Evolutionary conservation across 352 stramenopile genomes (phyloP), one percentile per base, ranked within the genome.

Genomic region (Thalassiosira sp.): DNA sequence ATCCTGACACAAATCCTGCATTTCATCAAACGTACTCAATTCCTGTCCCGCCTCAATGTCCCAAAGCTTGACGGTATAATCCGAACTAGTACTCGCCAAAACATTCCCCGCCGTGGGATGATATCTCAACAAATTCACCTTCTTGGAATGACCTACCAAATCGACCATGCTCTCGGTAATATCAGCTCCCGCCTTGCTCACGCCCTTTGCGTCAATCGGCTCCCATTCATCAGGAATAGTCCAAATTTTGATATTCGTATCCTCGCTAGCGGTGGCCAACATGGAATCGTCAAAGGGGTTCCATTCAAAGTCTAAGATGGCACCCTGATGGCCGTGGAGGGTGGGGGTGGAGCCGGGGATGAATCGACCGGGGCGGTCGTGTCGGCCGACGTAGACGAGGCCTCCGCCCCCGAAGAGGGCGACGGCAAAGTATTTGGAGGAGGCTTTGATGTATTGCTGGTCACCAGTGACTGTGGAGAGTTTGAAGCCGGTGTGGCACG

Each of bases 401-500:
- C 93, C 93, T 59, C 93, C 93, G 49, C 93, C 93, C 40, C 89
- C 89, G 49, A 79, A 82, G 53, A 95, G 95, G 42, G 96, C 94
- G 31, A 99, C 94, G 18, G 96, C 96, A 82, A 99, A 99, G 87
- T 98, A 99, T 91, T 99, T 99, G 63, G 96, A 97, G 79, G 98
- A 99, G 37, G 95, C 96, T 87, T 99, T 99, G 88, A 99, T 99
- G 90, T 99, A 99, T 76, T 98, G 98, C 84, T 99, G 97, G 82
- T 99, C 97, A 66, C 97, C 97, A 54, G 97, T 99, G 28, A 97
- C 94, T 35, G 97, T 98, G 20, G 95, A 94, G 45, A 99, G 88
- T 24, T 95, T 93, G 61, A 99, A 92, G 22, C 82, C 86, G 28
- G 79, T 89, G 53, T 81, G 84, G 33, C 70, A 90, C 77, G 79